Percentiles rank a stretch among this genome's conserved stretches.
Evolutionary conservation across 2,329 filamentous ascomycete genomes (phyloP).

Genomic region (Sphaceloma murrayae): DNA sequence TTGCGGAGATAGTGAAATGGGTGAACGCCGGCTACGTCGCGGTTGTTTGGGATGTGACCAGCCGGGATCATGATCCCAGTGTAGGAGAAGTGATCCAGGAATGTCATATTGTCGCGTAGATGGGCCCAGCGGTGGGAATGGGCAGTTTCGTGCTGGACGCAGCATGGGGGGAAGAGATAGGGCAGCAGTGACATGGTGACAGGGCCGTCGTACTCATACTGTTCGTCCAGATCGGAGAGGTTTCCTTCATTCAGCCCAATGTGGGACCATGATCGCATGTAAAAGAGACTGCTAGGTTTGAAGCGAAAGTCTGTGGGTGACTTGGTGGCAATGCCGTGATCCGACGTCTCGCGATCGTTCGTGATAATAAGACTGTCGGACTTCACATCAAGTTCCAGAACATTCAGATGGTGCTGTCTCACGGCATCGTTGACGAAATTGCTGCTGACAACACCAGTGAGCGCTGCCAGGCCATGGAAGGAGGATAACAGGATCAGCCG

Average conservation of each 20-base stretch:
- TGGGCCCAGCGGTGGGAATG: constrained; percentile 15
- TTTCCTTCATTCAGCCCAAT: constrained; percentile 15
- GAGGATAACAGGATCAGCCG: constrained; percentile 5
- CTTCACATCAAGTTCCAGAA: constrained; percentile 12
- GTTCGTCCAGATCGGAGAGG: neutral
- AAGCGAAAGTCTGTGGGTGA: constrained; percentile 7
- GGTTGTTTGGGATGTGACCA: neutral
- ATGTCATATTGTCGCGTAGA: constrained; percentile 15
- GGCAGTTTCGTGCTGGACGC: constrained; percentile 4
- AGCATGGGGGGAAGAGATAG: constrained; percentile 10
- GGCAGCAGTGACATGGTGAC: neutral
- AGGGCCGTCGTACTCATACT: constrained; percentile 3
- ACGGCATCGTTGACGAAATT: neutral
- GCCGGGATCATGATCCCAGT: constrained; percentile 1
- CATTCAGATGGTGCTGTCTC: neutral
- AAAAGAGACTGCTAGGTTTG: neutral
- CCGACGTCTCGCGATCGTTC: neutral
- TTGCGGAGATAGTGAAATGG: constrained; percentile 4
- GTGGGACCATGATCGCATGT: constrained; percentile 13
- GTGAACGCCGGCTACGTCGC: constrained; percentile 2
- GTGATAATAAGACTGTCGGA: neutral
- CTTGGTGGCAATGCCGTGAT: constrained; percentile 13
- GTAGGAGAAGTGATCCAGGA: constrained; percentile 14
- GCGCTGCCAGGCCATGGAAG: neutral
- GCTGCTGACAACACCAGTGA: neutral